These are phyloP conservation scores for Crithidia acanthocephali DNA, from an alignment of 208 protist genomes.

Conservation along the genomic window DNA sequence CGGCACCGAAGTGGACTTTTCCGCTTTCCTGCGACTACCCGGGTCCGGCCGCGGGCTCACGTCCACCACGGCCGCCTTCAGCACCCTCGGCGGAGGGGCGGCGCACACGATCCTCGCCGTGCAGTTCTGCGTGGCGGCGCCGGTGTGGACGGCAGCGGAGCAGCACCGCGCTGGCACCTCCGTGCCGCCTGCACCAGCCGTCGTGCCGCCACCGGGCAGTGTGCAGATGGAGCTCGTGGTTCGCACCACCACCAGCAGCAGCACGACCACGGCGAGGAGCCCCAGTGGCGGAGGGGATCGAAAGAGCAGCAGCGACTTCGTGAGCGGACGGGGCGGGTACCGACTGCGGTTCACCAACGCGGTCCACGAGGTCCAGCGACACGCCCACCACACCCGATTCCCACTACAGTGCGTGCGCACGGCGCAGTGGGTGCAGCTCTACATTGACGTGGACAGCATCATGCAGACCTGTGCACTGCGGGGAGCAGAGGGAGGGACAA, in stretches of 20 bases:
- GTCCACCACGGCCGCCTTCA: too few relatives aligned
- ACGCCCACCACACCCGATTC: constrained; percentile 66
- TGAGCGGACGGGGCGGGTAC: constrained; percentile 17
- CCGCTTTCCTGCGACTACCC: constrained; percentile 28
- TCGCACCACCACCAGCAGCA: constrained; percentile 7
- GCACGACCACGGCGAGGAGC: neutral
- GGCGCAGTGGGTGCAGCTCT: constrained; percentile 73
- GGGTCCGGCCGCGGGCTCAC: neutral
- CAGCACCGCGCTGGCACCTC: neutral
- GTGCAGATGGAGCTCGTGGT: constrained; percentile 29
- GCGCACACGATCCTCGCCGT: constrained; percentile 42
- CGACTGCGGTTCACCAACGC: constrained; percentile 54
- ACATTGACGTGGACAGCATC: constrained; percentile 54
- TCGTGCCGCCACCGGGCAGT: constrained; percentile 19
- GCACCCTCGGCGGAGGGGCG: neutral
- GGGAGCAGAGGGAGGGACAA: constrained; percentile 1
- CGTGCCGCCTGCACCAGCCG: neutral
- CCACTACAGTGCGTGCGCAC: constrained; percentile 52
- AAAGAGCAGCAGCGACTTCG: neutral
- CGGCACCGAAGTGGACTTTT: constrained; percentile 54
- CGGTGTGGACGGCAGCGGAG: constrained; percentile 2
- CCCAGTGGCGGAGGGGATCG: too few relatives aligned
- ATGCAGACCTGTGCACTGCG: constrained; percentile 31
- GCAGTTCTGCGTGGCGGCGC: constrained; percentile 54
- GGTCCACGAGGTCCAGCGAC: constrained; percentile 35